Conservation (phyloP, 2,329 filamentous ascomycete species). For the Waltergamsia citrina region DNA sequence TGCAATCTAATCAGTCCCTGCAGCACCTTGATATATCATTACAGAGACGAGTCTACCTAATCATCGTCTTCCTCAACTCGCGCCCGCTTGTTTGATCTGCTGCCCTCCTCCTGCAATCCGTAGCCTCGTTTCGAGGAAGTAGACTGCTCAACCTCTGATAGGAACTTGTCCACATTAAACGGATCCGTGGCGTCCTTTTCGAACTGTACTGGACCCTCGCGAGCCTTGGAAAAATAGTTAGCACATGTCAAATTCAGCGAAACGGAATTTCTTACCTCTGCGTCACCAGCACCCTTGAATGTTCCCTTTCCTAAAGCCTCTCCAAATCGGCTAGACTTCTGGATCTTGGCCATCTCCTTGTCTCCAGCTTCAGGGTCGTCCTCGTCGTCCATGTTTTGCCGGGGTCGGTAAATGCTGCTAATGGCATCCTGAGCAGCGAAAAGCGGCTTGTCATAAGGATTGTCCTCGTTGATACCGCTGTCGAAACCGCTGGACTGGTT, state of each 20-base stretch:
- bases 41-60: slow-evolving; percentile 10
- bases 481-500: slow-evolving; percentile 90
- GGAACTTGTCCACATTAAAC: slow-evolving; percentile 91
- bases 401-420: slow-evolving; percentile 84
- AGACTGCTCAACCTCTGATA: slow-evolving; percentile 65
- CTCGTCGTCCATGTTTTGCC: slow-evolving; percentile 64
- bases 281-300: slow-evolving; percentile 79
- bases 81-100: slow-evolving; percentile 58
- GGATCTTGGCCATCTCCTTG: slow-evolving; percentile 77
- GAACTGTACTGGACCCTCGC: slow-evolving; percentile 91
- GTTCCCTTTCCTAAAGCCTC: slow-evolving; percentile 84
- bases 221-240: slow-evolving; percentile 36
- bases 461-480: slow-evolving; percentile 92
- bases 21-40: too few relatives aligned
- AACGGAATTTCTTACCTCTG: slow-evolving; percentile 48
- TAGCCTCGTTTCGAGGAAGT: slow-evolving; percentile 61
- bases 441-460: slow-evolving; percentile 92
- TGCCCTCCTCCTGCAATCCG: slow-evolving; percentile 59
- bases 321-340: slow-evolving; percentile 72
- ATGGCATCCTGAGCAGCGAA: slow-evolving; percentile 95
- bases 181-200: slow-evolving; percentile 81
- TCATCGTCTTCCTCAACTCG: slow-evolving; percentile 61
- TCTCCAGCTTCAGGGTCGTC: slow-evolving; percentile 74
- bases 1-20: too few relatives aligned
- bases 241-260: background rate